These are phyloP conservation scores for Hanseniaspora thailandica DNA, from an alignment of 805 yeast species.

Conservation along the genomic window DNA sequence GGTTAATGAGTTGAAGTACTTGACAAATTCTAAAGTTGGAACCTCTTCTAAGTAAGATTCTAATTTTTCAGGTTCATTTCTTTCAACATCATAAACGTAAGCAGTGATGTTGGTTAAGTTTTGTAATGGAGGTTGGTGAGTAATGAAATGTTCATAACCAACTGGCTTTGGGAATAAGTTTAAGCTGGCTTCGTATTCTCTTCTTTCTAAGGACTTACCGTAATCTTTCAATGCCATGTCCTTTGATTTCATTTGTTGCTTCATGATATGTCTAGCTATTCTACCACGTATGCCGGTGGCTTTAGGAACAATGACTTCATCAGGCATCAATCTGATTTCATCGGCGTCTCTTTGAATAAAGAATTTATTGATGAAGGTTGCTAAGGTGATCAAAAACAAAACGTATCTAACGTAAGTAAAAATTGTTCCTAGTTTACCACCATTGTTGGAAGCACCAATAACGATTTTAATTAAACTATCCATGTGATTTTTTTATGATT, in stretches of 20 bases:
- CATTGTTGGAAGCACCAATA: slow-evolving; percentile 12
- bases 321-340: slow-evolving; percentile 15
- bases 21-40: slow-evolving; percentile 19
- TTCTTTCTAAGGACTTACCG: slow-evolving; percentile 15
- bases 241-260: slow-evolving; percentile 14
- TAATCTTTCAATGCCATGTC: slow-evolving; percentile 15
- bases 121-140: slow-evolving; percentile 10
- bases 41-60: slow-evolving; percentile 14
- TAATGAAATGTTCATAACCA: slow-evolving; percentile 11
- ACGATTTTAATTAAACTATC: slow-evolving; percentile 7
- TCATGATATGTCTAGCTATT: slow-evolving; percentile 14
- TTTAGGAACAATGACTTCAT: slow-evolving; percentile 12
- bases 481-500: background rate
- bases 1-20: slow-evolving; percentile 22
- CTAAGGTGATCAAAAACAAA: background rate
- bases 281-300: slow-evolving; percentile 4
- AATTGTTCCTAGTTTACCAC: slow-evolving; percentile 12
- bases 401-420: slow-evolving; percentile 14
- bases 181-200: slow-evolving; percentile 15
- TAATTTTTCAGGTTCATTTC: slow-evolving; percentile 10
- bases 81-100: slow-evolving; percentile 14
- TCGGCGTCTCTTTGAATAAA: slow-evolving; percentile 13
- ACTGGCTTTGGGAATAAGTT: slow-evolving; percentile 13
- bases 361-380: slow-evolving; percentile 12
- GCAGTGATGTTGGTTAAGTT: slow-evolving; percentile 15